Evolutionary conservation across 805 yeast species (phyloP).

Genomic region (Ogataea henricii): DNA sequence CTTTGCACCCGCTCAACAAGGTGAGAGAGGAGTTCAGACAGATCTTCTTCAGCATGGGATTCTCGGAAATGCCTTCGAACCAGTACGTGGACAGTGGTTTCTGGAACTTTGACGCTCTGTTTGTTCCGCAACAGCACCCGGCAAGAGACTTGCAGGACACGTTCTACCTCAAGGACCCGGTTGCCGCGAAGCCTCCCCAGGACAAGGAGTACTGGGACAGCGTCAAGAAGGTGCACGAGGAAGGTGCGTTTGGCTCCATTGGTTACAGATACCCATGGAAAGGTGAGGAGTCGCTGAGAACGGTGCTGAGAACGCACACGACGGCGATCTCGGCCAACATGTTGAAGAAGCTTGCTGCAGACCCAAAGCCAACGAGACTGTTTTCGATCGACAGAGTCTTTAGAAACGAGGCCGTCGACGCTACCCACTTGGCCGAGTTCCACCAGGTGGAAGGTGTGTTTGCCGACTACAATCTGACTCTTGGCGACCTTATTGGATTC

Average conservation of each 20-base stretch:
- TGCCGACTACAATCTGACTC: conserved; percentile 92
- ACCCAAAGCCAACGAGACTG: conserved; percentile 87
- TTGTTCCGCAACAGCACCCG: conserved; percentile 99
- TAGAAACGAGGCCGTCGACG: conserved; percentile 99
- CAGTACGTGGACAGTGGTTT: conserved; percentile 97
- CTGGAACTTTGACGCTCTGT: conserved; percentile 98
- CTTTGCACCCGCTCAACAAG: conserved; percentile 93
- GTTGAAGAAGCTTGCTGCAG: conserved; percentile 82
- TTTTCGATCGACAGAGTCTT: conserved; percentile 97
- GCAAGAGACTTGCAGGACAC: conserved; percentile 99
- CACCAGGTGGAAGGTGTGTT: conserved; percentile 99
- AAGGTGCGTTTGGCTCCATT: conserved; percentile 89
- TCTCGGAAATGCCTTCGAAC: conserved; percentile 98
- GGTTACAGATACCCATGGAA: conserved; percentile 99
- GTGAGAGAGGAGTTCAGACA: conserved; percentile 98
- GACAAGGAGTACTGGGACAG: conserved; percentile 79
- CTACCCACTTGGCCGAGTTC: conserved; percentile 98
- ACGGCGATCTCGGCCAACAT: conserved; percentile 90
- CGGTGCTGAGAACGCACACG: conserved; percentile 96
- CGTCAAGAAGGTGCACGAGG: conserved; percentile 81
- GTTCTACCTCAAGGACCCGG: conserved; percentile 94
- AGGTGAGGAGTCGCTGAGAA: conserved; percentile 82
- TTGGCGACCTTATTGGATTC: conserved; percentile 96
- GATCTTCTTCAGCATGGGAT: conserved; percentile 96
- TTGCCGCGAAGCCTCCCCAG: conserved; percentile 74